phyloP scores from a whole-genome alignment of 768 basidiomycete genomes.

The Russula griseocarnosa region DNA sequence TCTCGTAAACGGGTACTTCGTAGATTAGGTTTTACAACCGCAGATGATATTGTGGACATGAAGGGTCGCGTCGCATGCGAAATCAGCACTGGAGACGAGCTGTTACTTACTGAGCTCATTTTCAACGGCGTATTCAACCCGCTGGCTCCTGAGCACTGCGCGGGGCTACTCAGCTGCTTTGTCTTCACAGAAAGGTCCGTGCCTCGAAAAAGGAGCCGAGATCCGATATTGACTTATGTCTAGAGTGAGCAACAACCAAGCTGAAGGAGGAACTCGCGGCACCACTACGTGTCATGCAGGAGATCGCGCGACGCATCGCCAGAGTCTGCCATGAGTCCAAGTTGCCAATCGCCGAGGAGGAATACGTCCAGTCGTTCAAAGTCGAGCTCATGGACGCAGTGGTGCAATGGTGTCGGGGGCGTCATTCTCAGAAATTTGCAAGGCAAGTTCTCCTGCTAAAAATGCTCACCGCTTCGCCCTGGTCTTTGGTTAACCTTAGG shows the following conservation, averaged over 20 bases:
- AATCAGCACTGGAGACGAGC: conserved; percentile 95
- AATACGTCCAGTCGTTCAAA: conserved; percentile 96
- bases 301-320: conserved; percentile 92
- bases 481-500: not conserved
- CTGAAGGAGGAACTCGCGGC: conserved; percentile 92
- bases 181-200: conserved; percentile 89
- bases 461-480: not conserved
- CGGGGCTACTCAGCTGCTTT: conserved; percentile 93
- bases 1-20: conserved; percentile 91
- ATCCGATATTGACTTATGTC: not conserved
- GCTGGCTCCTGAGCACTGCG: conserved; percentile 85
- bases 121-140: conserved; percentile 97
- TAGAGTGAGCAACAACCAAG: conserved; percentile 84
- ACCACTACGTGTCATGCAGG: conserved; percentile 92
- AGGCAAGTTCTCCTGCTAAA: conserved; percentile 47
- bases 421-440: conserved; percentile 93
- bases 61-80: conserved; percentile 99
- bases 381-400: conserved; percentile 99
- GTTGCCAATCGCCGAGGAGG: conserved; percentile 82
- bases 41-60: conserved; percentile 92
- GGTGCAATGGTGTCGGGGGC: conserved; percentile 98
- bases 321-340: conserved; percentile 95
- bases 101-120: conserved; percentile 92
- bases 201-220: not conserved
- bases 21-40: conserved; percentile 83